Base-by-base conservation (phyloP, 75 land plant genomes). In the Cupressus sempervirens region DNA sequence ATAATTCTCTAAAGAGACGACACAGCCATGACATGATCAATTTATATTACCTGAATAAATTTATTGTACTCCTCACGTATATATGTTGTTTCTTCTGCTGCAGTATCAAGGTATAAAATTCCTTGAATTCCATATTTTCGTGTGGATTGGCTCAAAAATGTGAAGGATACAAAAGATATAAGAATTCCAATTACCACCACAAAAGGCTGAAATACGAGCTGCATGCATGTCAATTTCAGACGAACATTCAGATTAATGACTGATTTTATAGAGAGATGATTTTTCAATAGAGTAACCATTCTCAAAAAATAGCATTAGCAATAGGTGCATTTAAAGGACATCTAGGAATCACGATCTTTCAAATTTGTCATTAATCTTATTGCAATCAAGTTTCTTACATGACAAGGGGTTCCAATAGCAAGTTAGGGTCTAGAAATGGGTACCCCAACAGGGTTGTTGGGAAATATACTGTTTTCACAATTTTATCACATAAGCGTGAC, bases 191-290 rank as follows among this genome's bases (percentile, higher is more conserved):
- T 62, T 15, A 87, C 30, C 62, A 87, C 81, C 8, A 76, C 80
- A 12, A 87, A 75, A 6, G 88, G 88, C 75, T 87, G 88, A 50
- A 83, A 87, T 32, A 87, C 86, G 4, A 87, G 86, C 88, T 87
- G 88, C 81, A 83, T 23, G 30, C 26, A 70, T 29, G 48, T 7
- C 48, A 46, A 46, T n/a, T n/a, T n/a, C n/a, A n/a, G n/a, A 7
- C 7, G 48, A 46, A 46, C 10, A 0, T 11, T 75, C 38, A 75
- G 38, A 75, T 35, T 32, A 12, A 35, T 1, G 3, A n/a, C 34
- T 32, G 18, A n/a, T n/a, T 7, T 75, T 13, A 34, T 75, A 11
- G 0, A 32, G 12, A 75, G 76, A 4, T 23, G n/a, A n/a, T 0
- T 3, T 0, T 6, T 32, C 38, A n/a, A 75, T 75, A 30, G 34